These are phyloP conservation scores for Globisporangium mamillatum DNA, from an alignment of 352 stramenopile species.

Conservation along the genomic window DNA sequence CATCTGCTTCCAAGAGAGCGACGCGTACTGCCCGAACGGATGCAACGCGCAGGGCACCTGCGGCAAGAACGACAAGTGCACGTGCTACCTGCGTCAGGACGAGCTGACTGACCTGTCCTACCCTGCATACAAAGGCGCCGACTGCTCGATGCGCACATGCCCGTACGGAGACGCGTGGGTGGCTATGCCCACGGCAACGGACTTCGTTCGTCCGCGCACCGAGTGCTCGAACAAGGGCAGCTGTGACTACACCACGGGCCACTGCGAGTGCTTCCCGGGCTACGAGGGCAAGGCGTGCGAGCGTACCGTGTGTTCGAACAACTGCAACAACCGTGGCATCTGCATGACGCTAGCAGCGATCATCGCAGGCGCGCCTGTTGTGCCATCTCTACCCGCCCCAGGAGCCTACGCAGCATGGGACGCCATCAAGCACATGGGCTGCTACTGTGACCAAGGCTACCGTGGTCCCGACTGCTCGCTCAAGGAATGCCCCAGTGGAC, in stretches of 20 bases:
- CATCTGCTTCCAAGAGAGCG: constrained; percentile 24
- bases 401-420: constrained; percentile 85
- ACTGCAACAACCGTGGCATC: constrained; percentile 92
- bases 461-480: constrained; percentile 94
- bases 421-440: constrained; percentile 91
- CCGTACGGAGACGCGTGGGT: constrained; percentile 71
- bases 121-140: constrained; percentile 64
- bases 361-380: constrained; percentile 29
- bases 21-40: constrained; percentile 77
- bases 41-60: constrained; percentile 87
- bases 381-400: neutral
- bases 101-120: constrained; percentile 35
- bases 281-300: constrained; percentile 92
- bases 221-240: constrained; percentile 94
- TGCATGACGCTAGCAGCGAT: constrained; percentile 91
- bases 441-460: constrained; percentile 93
- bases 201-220: constrained; percentile 67
- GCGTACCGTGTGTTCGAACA: constrained; percentile 92
- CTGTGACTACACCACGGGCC: constrained; percentile 89
- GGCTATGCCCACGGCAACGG: constrained; percentile 45
- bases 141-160: constrained; percentile 82
- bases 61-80: constrained; percentile 90
- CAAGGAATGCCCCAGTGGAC: constrained; percentile 92
- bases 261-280: constrained; percentile 89
- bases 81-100: constrained; percentile 85